Base-by-base conservation (phyloP, 352 stramenopile genomes). In the Globisporangium iwayamae region DNA sequence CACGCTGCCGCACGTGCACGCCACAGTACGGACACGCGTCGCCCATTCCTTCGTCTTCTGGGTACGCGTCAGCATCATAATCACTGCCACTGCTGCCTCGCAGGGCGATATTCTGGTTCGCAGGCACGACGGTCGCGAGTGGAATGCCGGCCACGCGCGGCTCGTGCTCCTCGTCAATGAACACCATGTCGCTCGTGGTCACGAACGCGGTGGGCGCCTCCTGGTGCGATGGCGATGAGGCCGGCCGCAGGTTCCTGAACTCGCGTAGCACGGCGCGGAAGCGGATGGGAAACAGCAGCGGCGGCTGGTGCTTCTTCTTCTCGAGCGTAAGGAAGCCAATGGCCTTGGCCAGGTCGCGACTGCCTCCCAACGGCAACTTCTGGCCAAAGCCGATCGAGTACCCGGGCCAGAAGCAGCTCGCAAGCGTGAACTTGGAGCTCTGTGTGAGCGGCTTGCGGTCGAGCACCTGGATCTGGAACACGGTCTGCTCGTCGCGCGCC, bases 261-360 rank as follows among this genome's bases (percentile, higher is more conserved):
- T 76, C 73, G 0, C 73, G 69, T 18, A 67, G 60, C 43, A 87
- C 62, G 8, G 80, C 80, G 50, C 78, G 65, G 45, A 89, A 83
- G 46, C 78, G 73, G 62, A 89, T 77, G 7, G 80, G 80, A 45
- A 89, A 89, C 16, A 89, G 60, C 55, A 89, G 60, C n/a, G 80
- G 66, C 48, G 65, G 58, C 50, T 87, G 77, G 48, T 85, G 77
- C 62, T 89, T 89, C 56, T 71, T 76, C 64, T 87, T 87, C 62
- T 89, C 80, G n/a, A 89, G 61, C 14, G 80, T 89, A 8, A 89
- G 45, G 38, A 83, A 84, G 3, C 80, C 80, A 58, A 87, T 82
- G 2, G 80, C 78, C 46, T 85, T 86, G 18, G 68, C 70, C 0
- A 89, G 54, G 43, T 79, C 76, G 14, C 78, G 70, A 20, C 73